Evolutionary conservation across 257 asterid species (phyloP).

Genomic region (Nicotiana benthamiana): DNA sequence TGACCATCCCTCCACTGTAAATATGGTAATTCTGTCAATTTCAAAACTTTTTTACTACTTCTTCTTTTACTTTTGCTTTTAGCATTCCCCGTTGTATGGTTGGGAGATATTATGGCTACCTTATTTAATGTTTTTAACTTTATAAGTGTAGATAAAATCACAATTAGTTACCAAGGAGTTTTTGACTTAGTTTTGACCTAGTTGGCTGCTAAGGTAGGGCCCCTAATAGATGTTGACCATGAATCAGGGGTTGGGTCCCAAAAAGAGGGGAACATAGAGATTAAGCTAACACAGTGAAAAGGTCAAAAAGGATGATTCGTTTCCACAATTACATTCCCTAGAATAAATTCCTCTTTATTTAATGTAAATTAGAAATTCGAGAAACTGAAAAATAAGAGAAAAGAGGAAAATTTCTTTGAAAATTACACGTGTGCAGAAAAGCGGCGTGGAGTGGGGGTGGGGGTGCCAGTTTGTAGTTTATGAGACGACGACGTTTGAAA

Average conservation of each 20-base stretch:
- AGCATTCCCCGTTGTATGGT: neutral
- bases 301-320: conserved; percentile 23
- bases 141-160: neutral
- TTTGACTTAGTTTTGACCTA: conserved; percentile 42
- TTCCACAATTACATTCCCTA: conserved; percentile 8
- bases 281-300: neutral
- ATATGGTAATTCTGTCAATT: conserved; percentile 31
- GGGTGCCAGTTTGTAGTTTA: neutral
- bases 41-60: neutral
- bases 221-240: conserved; percentile 30
- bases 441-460: neutral
- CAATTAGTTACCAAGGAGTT: neutral
- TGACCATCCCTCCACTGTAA: conserved; percentile 38
- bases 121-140: neutral
- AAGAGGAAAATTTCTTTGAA: neutral
- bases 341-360: neutral
- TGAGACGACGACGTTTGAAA: conserved; percentile 6
- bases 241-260: conserved; percentile 18
- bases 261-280: neutral
- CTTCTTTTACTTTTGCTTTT: neutral
- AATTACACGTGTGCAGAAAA: neutral
- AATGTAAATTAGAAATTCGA: neutral
- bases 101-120: neutral
- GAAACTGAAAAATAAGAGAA: neutral
- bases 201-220: conserved; percentile 28